phyloP scores from a whole-genome alignment of 768 basidiomycete species.

The Tylopilus felleus region DNA sequence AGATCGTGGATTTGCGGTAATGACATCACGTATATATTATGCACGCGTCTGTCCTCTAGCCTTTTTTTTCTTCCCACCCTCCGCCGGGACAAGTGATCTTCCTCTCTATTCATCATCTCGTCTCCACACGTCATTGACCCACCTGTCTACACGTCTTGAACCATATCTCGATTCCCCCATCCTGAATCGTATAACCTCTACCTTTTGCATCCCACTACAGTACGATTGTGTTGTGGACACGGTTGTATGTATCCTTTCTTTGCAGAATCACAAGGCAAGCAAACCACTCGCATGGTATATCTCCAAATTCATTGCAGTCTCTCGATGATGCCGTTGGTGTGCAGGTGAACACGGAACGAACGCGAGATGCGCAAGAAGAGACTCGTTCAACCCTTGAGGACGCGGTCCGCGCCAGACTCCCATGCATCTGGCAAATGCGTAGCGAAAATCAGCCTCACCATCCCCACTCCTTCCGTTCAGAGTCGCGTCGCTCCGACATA shows the following conservation, averaged over 20 bases:
- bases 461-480: too few relatives aligned
- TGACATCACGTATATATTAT: background rate
- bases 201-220: background rate
- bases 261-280: conserved; percentile 4
- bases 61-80: background rate
- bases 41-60: background rate
- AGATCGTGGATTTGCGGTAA: conserved; percentile 79
- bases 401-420: too few relatives aligned
- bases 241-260: conserved; percentile 2
- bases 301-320: background rate
- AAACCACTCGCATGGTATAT: conserved; percentile 5
- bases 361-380: background rate
- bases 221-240: background rate
- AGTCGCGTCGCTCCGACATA: too few relatives aligned
- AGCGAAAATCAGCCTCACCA: too few relatives aligned
- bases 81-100: background rate
- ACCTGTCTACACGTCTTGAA: background rate
- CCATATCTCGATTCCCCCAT: background rate
- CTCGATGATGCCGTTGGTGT: too few relatives aligned
- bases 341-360: background rate
- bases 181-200: background rate
- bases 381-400: too few relatives aligned
- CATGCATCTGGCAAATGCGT: too few relatives aligned
- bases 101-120: background rate
- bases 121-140: background rate